These are phyloP conservation scores for Sungouiozyma ichnusensis DNA, from an alignment of 805 yeast genomes.

Conservation along the genomic window DNA sequence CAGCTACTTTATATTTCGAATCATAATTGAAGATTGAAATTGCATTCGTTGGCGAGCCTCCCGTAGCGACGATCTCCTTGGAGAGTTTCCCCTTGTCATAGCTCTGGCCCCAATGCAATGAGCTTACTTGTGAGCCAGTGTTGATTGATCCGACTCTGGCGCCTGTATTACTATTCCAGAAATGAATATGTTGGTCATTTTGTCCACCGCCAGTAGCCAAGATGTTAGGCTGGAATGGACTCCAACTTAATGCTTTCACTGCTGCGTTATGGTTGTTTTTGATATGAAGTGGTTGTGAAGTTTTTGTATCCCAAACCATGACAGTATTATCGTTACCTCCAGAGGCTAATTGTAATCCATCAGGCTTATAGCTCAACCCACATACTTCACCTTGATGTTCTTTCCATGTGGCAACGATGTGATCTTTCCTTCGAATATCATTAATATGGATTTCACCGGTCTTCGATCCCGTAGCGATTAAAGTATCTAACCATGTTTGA, in stretches of 20 bases:
- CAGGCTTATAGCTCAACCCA: conserved; percentile 76
- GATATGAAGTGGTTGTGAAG: conserved; percentile 55
- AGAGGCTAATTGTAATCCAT: conserved; percentile 76
- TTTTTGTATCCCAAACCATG: conserved; percentile 84
- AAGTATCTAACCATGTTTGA: conserved; percentile 75
- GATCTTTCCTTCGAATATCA: conserved; percentile 80
- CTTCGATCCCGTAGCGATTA: conserved; percentile 78
- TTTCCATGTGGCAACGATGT: conserved; percentile 48
- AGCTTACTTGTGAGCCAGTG: conserved; percentile 90
- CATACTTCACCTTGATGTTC: conserved; percentile 85
- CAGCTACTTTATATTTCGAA: conserved; percentile 76
- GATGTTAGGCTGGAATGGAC: conserved; percentile 72
- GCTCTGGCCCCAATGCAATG: conserved; percentile 77
- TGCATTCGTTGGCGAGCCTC: conserved; percentile 84
- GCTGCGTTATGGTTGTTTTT: conserved; percentile 85
- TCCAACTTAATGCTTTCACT: conserved; percentile 91
- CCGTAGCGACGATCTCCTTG: conserved; percentile 79
- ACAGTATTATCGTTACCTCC: conserved; percentile 95
- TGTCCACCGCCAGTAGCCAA: conserved; percentile 98
- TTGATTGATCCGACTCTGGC: conserved; percentile 76
- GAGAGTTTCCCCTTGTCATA: conserved; percentile 21
- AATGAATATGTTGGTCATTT: conserved; percentile 75
- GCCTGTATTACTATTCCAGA: conserved; percentile 93
- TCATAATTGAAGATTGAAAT: conserved; percentile 81
- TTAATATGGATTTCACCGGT: conserved; percentile 77